Evolutionary conservation across 768 basidiomycete species (phyloP).

Genomic region (Mycena amicta): DNA sequence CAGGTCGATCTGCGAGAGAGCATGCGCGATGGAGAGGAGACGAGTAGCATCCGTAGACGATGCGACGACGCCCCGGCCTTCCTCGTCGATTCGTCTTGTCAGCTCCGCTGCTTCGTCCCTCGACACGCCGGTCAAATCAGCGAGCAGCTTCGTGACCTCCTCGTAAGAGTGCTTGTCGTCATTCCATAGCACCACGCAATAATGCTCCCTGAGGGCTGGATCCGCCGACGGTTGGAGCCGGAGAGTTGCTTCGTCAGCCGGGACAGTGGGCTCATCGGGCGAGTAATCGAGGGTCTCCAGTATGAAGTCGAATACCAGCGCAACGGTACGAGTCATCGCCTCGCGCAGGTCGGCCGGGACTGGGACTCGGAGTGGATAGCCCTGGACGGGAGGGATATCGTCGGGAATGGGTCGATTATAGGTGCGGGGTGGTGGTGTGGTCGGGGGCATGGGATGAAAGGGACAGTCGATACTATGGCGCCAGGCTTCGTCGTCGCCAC

Average conservation of each 20-base stretch:
- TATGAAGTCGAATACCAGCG: slow-evolving; percentile 79
- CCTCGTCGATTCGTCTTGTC: slow-evolving; percentile 68
- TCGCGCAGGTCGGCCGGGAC: slow-evolving; percentile 70
- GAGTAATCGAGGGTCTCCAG: slow-evolving; percentile 82
- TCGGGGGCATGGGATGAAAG: slow-evolving; percentile 65
- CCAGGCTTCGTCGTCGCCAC: slow-evolving; percentile 92
- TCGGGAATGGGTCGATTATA: slow-evolving; percentile 43
- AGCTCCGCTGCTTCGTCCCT: slow-evolving; percentile 59
- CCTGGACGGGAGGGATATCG: slow-evolving; percentile 61
- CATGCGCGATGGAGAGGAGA: slow-evolving; percentile 77
- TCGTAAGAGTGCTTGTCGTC: slow-evolving; percentile 96
- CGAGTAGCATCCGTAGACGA: slow-evolving; percentile 55
- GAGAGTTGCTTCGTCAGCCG: slow-evolving; percentile 66
- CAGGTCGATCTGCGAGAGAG: slow-evolving; percentile 85
- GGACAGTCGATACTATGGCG: slow-evolving; percentile 65
- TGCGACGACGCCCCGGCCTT: slow-evolving; percentile 84
- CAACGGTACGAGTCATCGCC: slow-evolving; percentile 74
- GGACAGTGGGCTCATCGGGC: slow-evolving; percentile 75
- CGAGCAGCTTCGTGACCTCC: slow-evolving; percentile 77
- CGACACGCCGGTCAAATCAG: slow-evolving; percentile 55
- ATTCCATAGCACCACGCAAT: slow-evolving; percentile 89
- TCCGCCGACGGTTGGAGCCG: slow-evolving; percentile 76
- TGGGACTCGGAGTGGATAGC: slow-evolving; percentile 58
- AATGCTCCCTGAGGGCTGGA: slow-evolving; percentile 78
- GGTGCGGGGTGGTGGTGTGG: slow-evolving; percentile 40